A percentile compares a stretch with the other conserved stretches of the same genome.
phyloP scores from a whole-genome alignment of 2,329 filamentous ascomycete species.

The Aspergillus amoenus region DNA sequence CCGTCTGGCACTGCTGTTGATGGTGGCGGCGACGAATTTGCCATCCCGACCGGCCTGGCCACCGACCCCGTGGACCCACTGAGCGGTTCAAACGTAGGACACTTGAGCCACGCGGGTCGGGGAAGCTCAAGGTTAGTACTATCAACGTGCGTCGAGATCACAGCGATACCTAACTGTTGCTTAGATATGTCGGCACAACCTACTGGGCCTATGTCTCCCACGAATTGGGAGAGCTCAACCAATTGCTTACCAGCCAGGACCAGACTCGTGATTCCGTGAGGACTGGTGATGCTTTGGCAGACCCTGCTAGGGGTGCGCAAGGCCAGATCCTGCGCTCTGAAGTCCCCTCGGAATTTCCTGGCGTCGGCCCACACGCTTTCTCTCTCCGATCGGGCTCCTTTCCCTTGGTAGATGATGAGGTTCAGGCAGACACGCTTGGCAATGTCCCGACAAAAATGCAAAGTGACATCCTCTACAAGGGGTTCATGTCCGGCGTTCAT shows the following conservation, averaged over 20 bases:
- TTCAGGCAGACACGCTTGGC: conserved; percentile 42
- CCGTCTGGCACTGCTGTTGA: conserved; percentile 32
- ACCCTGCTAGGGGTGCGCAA: no score
- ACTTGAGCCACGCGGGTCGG: conserved; percentile 45
- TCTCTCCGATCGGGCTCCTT: no score
- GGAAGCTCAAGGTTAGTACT: no score
- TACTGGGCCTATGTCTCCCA: conserved; percentile 48
- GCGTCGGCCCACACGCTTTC: no score
- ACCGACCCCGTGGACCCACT: conserved; percentile 44
- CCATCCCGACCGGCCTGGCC: conserved; percentile 41
- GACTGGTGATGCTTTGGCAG: conserved; percentile 2
- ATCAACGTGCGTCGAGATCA: conserved; percentile 22
- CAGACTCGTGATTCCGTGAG: conserved; percentile 33
- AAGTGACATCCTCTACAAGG: conserved; percentile 48
- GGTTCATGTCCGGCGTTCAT: conserved; percentile 48
- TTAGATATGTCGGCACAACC: conserved; percentile 46
- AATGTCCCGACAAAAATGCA: conserved; percentile 44
- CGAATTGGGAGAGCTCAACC: conserved; percentile 47
- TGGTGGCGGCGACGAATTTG: conserved; percentile 42
- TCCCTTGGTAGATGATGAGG: conserved; percentile 4
- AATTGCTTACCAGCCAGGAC: conserved; percentile 35
- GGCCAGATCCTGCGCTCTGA: no score
- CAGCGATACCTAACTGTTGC: conserved; percentile 32
- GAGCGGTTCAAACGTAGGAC: conserved; percentile 41
- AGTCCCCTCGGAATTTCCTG: no score